Percentiles rank a stretch among this genome's conserved stretches.
These are phyloP conservation scores for Fonsecaea pedrosoi DNA, from an alignment of 2,329 filamentous ascomycete genomes.

Conservation along the genomic window DNA sequence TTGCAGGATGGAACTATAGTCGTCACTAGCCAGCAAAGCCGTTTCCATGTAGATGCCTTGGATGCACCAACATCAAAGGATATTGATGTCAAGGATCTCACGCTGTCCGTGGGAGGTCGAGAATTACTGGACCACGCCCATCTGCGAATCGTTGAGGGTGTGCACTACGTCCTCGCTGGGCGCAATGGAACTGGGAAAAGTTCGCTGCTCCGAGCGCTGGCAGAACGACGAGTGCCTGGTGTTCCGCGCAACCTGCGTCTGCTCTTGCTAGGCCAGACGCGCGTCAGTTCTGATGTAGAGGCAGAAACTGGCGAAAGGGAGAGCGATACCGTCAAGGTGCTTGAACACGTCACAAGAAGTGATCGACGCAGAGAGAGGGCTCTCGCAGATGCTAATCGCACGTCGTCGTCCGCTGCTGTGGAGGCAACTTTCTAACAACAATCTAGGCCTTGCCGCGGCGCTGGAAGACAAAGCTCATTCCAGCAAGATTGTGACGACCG, in stretches of 20 bases:
- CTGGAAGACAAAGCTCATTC: constrained; percentile 64
- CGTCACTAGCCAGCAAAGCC: constrained; percentile 39
- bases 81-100: constrained; percentile 38
- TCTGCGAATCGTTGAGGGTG: constrained; percentile 73
- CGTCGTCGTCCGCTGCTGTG: constrained; percentile 25
- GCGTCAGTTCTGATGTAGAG: constrained; percentile 32
- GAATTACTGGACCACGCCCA: constrained; percentile 75
- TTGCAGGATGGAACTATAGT: constrained; percentile 32
- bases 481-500: constrained; percentile 64
- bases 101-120: constrained; percentile 35
- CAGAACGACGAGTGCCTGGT: constrained; percentile 78
- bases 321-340: constrained; percentile 54
- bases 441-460: constrained; percentile 62
- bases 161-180: constrained; percentile 78
- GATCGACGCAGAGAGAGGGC: constrained; percentile 59
- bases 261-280: constrained; percentile 72
- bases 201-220: constrained; percentile 75
- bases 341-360: constrained; percentile 70
- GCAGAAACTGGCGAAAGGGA: constrained; percentile 46
- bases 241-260: constrained; percentile 71
- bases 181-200: constrained; percentile 85
- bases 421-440: background rate
- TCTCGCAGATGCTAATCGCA: constrained; percentile 67
- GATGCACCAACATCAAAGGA: constrained; percentile 38
- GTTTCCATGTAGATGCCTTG: constrained; percentile 36